Conservation (phyloP, 2,329 filamentous ascomycete species). For the Sordariomycetes sp. region DNA sequence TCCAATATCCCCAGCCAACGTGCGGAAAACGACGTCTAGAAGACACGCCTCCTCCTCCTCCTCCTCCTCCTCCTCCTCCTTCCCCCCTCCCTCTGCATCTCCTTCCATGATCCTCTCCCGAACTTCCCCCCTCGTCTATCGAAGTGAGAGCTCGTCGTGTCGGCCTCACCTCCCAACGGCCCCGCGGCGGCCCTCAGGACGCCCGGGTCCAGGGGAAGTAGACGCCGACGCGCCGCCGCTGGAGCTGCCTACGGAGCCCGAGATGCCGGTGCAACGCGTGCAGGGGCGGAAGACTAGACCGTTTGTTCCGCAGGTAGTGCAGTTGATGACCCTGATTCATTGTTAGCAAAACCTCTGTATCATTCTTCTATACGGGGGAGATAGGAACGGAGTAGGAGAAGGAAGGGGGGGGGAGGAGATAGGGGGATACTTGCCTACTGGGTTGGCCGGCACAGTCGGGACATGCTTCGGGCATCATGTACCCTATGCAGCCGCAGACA, state of each 20-base stretch:
- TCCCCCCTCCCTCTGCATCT: no score
- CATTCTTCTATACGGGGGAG: not conserved
- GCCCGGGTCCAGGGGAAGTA: no score
- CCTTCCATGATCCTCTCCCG: no score
- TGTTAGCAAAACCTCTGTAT: not conserved
- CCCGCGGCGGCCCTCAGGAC: no score
- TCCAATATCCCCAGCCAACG: no score
- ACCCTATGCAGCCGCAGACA: constrained; percentile 1
- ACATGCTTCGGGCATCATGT: not conserved
- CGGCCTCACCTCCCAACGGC: no score
- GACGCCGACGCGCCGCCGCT: not conserved
- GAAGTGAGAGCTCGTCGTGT: no score
- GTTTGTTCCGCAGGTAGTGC: not conserved
- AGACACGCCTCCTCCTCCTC: no score
- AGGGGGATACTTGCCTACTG: not conserved
- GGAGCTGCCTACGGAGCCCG: not conserved
- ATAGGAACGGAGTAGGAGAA: not conserved
- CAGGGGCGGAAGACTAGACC: not conserved
- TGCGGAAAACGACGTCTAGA: no score
- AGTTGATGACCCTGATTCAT: not conserved
- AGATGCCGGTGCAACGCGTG: not conserved
- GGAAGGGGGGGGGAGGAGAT: not conserved
- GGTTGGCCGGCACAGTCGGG: not conserved
- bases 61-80: no score
- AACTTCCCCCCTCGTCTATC: no score